Base-by-base conservation (phyloP, 441 rosid genomes). In the Eutrema salsugineum region DNA sequence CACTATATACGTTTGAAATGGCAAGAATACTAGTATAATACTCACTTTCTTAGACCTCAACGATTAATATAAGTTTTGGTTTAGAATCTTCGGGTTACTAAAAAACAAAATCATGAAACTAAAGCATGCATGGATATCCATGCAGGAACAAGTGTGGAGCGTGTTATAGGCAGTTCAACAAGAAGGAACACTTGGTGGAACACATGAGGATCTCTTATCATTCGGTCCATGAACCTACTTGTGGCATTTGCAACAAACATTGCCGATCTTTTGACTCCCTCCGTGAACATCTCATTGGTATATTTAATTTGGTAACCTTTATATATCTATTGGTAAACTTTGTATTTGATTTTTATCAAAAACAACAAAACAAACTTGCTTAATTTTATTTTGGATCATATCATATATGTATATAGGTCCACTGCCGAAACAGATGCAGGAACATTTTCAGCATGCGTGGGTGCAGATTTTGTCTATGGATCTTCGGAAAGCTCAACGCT, bases 211-310 rank as follows among this genome's bases (percentile, higher is more conserved):
- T 42, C 49, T 82, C 94, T 0, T 84, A 72, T 76, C 97, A 89
- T 78, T 91, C 97, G 0, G 79, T 73, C 72, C 97, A 91, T 66
- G 97, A 91, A 66, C 92, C 97, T 60, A 71, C 68, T 22, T 91
- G 97, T 46, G 87, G 90, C 28, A 63, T 87, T 66, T 91, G 97
- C 27, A 78, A 69, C 76, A 91, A 89, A 78, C 94, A 85, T 55
- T 89, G 94, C 86, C 73, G 92, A 62, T 89, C 92, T 43, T 88
- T 87, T 58, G 97, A 91, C 24, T 91, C 97, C 53, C 86, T 91
- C 28, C 83, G 96, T 72, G 97, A 91, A 69, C 97, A 91, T 75
- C 88, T 89, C 53, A 87, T 84, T n/a, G 97, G 97, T 89, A 68
- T 43, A 14, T 6, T 14, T 10, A 42, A n/a, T n/a, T n/a, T n/a